A percentile compares a stretch with the other conserved stretches of the same genome.
These are phyloP conservation scores for Geoglossum cookeanum DNA, from an alignment of 2,329 filamentous ascomycete species.

Conservation along the genomic window DNA sequence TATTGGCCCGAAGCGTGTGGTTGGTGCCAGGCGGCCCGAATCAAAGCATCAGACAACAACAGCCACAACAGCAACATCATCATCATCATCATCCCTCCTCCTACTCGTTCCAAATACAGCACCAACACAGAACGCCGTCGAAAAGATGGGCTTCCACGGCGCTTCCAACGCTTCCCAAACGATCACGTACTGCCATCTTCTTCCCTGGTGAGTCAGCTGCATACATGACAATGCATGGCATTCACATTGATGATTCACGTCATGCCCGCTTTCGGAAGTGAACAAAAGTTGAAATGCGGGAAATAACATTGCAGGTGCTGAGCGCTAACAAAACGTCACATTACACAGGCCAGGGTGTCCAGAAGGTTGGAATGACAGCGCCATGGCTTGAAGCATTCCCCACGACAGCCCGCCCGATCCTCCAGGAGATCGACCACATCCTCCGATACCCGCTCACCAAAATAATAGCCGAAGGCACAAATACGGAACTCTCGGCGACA, in stretches of 20 bases:
- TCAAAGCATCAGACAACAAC: background rate
- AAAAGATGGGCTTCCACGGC: slow-evolving; percentile 1
- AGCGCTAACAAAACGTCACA: slow-evolving; percentile 6
- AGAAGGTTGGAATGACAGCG: slow-evolving; percentile 70
- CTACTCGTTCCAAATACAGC: background rate
- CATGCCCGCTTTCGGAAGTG: background rate
- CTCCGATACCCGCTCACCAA: slow-evolving; percentile 57
- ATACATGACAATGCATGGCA: background rate
- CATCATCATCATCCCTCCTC: no score
- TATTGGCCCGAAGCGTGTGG: background rate
- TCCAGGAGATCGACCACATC: slow-evolving; percentile 69
- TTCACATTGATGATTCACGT: background rate
- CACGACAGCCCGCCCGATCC: slow-evolving; percentile 48
- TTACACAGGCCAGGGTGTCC: slow-evolving; percentile 62
- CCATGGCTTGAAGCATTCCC: slow-evolving; percentile 83
- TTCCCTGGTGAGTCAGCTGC: slow-evolving; percentile 22
- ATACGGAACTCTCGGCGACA: slow-evolving; percentile 57
- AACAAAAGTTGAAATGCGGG: no score
- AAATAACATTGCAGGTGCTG: background rate
- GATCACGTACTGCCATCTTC: slow-evolving; percentile 24
- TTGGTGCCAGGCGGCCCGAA: background rate
- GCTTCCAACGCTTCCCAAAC: slow-evolving; percentile 1
- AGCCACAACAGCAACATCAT: background rate
- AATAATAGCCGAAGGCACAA: slow-evolving; percentile 64
- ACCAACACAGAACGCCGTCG: background rate